Evolutionary conservation across 768 basidiomycete genomes (phyloP).

Genomic region (Lenzites betulinus): DNA sequence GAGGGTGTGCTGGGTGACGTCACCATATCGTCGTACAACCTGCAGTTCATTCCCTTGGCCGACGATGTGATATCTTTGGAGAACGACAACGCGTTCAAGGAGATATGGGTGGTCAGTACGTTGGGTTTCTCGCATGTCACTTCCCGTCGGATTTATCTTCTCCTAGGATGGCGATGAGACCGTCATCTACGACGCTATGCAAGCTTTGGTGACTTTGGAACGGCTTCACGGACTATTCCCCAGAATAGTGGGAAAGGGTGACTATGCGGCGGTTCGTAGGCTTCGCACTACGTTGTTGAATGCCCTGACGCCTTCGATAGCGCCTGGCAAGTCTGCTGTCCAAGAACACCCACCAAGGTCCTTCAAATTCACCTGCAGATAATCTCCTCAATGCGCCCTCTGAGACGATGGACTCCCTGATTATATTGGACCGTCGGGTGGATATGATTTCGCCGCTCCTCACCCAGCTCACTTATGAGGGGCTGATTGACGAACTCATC

Average conservation of each 20-base stretch:
- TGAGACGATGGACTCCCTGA: constrained; percentile 78
- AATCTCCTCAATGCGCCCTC: constrained; percentile 45
- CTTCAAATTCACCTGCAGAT: constrained; percentile 38
- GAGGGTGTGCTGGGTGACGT: constrained; percentile 98
- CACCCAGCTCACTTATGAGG: constrained; percentile 96
- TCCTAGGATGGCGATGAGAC: constrained; percentile 91
- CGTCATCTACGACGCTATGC: constrained; percentile 82
- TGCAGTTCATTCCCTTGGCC: constrained; percentile 93
- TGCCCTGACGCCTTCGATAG: constrained; percentile 41
- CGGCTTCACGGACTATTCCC: constrained; percentile 88
- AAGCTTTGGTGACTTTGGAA: constrained; percentile 83
- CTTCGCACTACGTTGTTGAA: neutral
- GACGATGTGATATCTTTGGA: constrained; percentile 93
- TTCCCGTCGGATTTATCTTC: constrained; percentile 1
- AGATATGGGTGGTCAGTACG: constrained; percentile 82
- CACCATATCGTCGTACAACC: constrained; percentile 80
- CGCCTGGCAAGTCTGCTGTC: constrained; percentile 73
- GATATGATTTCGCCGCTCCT: constrained; percentile 96
- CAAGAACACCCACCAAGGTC: constrained; percentile 52
- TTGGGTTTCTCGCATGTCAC: neutral
- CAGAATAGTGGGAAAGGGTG: constrained; percentile 90
- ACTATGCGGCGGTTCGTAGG: constrained; percentile 68
- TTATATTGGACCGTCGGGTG: constrained; percentile 86
- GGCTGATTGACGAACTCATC: constrained; percentile 89
- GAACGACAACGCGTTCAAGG: constrained; percentile 80